Percentiles rank a stretch among this genome's conserved stretches.
Conservation (phyloP, 1,139 yeast species). For the Kluyveromyces marxianus region DNA sequence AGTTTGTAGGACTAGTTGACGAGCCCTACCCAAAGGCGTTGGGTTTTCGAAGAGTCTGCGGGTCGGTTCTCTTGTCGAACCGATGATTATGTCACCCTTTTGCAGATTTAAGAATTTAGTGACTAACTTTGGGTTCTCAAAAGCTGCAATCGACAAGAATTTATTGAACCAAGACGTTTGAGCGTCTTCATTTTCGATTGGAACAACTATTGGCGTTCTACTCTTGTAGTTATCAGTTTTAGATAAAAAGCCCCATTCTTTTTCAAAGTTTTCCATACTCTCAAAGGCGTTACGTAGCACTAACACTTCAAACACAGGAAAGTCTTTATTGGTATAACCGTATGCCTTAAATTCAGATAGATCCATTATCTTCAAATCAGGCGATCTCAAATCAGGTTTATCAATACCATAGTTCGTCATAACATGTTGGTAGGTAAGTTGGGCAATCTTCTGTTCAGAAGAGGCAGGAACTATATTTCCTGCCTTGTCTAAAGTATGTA, state of each 20-base stretch:
- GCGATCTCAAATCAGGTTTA: slow-evolving; percentile 79
- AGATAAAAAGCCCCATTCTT: slow-evolving; percentile 35
- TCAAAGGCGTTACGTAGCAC: slow-evolving; percentile 47
- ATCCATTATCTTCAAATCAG: slow-evolving; percentile 44
- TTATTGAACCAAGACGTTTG: slow-evolving; percentile 39
- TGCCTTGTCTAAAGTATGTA: slow-evolving; percentile 20
- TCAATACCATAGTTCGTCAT: slow-evolving; percentile 78
- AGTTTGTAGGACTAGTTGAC: slow-evolving; percentile 63
- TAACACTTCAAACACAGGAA: slow-evolving; percentile 65
- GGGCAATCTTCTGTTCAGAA: slow-evolving; percentile 32
- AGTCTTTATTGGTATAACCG: slow-evolving; percentile 31
- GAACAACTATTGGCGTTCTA: slow-evolving; percentile 53
- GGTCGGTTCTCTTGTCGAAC: slow-evolving; percentile 57
- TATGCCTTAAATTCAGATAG: slow-evolving; percentile 37
- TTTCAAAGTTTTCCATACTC: slow-evolving; percentile 27
- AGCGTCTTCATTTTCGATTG: slow-evolving; percentile 37
- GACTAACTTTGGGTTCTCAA: slow-evolving; percentile 32
- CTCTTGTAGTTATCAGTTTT: slow-evolving; percentile 44
- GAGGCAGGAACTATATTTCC: slow-evolving; percentile 25
- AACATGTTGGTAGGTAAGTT: slow-evolving; percentile 60
- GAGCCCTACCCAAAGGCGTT: slow-evolving; percentile 81
- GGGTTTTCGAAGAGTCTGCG: slow-evolving; percentile 73
- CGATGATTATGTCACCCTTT: slow-evolving; percentile 69
- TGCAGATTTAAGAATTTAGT: slow-evolving; percentile 35
- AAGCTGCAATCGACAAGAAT: slow-evolving; percentile 30